Evolutionary conservation across 768 basidiomycete species (phyloP), one percentile per base, ranked within the genome.

Genomic region (Amanita thiersii): DNA sequence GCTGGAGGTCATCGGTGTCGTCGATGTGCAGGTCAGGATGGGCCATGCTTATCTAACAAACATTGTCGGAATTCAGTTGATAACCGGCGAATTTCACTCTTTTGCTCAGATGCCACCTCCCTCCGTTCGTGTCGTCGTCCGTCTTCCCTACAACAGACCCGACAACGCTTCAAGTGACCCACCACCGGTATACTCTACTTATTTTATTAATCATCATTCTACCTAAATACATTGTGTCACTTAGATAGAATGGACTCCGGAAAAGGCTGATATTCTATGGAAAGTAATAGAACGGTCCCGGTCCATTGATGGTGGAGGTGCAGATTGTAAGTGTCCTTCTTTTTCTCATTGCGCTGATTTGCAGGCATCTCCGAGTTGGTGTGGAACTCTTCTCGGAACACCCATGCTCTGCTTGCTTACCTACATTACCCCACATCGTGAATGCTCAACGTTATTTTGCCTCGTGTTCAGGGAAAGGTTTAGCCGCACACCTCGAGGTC

Each of bases 231-330:
- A 42, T 45, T 47, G 40, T 31, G 37, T 30, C 8, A 10, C 14
- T n/a, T 52, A 90, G 87, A 81, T 91, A 57, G 81, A 85, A 65
- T 91, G 88, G 88, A 86, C 73, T 31, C 50, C 74, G 5, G 85
- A 89, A 44, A 91, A 90, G 57, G 88, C 89, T 33, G 81, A 81
- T 47, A 75, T 86, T 4, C 65, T 91, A 5, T 91, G 88, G 88
- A 86, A 87, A 58, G 83, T 86, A 32, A 88, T 91, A 47, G 81
- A 86, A 40, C 72, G 77, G 51, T 86, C 85, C 24, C 72, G 86
- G 41, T 72, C 79, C 4, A 75, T 72, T 20, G 84, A 87, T 47
- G 79, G 77, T 40, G 73, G 76, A 12, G 83, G 76, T 29, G 77
- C 85, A 26, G 87, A 91, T 59, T 91, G 88, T 88, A 53, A 63